A percentile compares a stretch with the other conserved stretches of the same genome.
Conservation (phyloP, 192 early-diverging fungal genomes). For the Entrophospora sp. region DNA sequence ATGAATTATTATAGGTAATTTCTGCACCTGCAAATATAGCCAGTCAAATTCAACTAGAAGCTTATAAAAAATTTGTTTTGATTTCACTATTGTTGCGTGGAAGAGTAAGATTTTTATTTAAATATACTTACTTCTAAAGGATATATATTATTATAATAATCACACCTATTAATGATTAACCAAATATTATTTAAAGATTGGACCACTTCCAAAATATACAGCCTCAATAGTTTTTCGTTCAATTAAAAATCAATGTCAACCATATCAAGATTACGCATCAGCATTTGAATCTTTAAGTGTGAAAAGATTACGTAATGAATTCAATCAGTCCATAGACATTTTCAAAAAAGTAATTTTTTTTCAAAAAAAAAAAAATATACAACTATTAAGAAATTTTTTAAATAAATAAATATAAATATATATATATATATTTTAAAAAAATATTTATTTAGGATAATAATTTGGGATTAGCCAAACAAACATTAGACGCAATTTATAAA, state of each 20-base stretch:
- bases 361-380: neutral
- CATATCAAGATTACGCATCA: conserved; percentile 52
- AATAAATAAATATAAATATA: neutral
- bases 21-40: conserved; percentile 52
- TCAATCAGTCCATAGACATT: conserved; percentile 26
- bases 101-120: conserved; percentile 25
- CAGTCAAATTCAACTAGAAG: conserved; percentile 69
- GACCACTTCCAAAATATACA: conserved; percentile 43
- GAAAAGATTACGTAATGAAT: conserved; percentile 32
- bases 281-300: conserved; percentile 47
- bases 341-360: conserved; percentile 30
- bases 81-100: conserved; percentile 54
- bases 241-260: conserved; percentile 24
- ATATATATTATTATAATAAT: no score
- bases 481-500: conserved; percentile 34
- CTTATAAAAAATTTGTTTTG: conserved; percentile 61
- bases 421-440: neutral
- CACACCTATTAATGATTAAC: no score
- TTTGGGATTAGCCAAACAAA: conserved; percentile 51
- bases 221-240: conserved; percentile 36
- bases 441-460: conserved; percentile 46
- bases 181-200: conserved; percentile 24
- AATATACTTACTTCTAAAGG: no score
- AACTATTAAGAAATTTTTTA: neutral
- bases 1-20: conserved; percentile 34